These are phyloP conservation scores for Podosphaera fusca DNA, from an alignment of 2,329 filamentous ascomycete genomes.

Conservation along the genomic window DNA sequence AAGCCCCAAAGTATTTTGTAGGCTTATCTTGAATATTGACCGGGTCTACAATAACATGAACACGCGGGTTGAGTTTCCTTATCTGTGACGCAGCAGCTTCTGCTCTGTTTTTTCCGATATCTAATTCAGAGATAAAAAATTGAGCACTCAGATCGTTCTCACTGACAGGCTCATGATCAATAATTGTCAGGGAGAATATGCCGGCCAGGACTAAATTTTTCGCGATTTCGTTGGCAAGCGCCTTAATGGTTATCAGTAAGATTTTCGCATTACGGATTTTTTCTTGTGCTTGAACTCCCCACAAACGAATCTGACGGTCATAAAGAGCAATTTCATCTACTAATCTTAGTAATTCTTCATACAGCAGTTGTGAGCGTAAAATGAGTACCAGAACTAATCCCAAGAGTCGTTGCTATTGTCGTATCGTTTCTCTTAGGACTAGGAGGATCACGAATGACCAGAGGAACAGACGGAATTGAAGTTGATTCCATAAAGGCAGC, in stretches of 20 bases:
- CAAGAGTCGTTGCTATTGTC: constrained; percentile 3
- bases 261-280: constrained; percentile 77
- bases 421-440: neutral
- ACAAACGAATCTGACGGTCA: constrained; percentile 88
- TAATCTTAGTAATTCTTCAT: constrained; percentile 1
- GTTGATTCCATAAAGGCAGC: neutral
- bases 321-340: constrained; percentile 90
- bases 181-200: constrained; percentile 69
- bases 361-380: neutral
- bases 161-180: constrained; percentile 54
- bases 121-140: constrained; percentile 50
- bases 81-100: constrained; percentile 57
- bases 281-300: constrained; percentile 89
- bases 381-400: constrained; percentile 18
- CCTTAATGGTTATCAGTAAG: constrained; percentile 69
- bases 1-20: constrained; percentile 52
- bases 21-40: constrained; percentile 43
- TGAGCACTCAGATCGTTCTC: constrained; percentile 62
- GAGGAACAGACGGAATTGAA: neutral
- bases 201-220: constrained; percentile 94
- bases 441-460: neutral
- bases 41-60: constrained; percentile 49
- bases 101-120: constrained; percentile 67
- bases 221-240: constrained; percentile 78
- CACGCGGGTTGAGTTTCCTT: constrained; percentile 72